Base-by-base conservation (phyloP, 2,329 filamentous ascomycete species). In the Botrytis deweyae region DNA sequence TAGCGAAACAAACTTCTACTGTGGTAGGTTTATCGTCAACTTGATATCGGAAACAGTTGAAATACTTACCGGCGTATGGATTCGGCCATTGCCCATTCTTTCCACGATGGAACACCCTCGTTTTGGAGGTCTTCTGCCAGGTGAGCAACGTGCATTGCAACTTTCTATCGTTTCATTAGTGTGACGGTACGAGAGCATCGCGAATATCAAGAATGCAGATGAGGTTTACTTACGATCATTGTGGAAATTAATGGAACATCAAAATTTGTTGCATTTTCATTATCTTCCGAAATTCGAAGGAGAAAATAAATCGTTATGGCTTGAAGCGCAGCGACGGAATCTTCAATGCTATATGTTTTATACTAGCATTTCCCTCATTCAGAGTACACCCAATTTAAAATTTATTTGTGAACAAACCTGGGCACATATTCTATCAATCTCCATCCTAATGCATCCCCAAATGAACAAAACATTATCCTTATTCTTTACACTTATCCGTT, bases 291-390 rank as follows among this genome's bases (percentile, higher is more conserved):
- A 6, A 77, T 25, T 8, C 75, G 72, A 20, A 78, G 65, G 33
- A 78, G 69, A 22, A 76, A 65, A 59, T 78, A 78, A 1, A 78
- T 42, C 0, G 72, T 68, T 5, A 77, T 74, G 20, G 76, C 75
- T 61, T 78, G 77, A 29, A 77, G 70, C 36, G 77, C 76, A 69
- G 76, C 76, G 12, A 78, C 70, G 14, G 65, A 29, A 49, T 76
- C 68, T 25, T 29, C 9, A 9, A 72, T 72, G 42, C 52, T 72
- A 44, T 74, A 76, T 6, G 33, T 36, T 3, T 40, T 25, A 49
- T 64, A 75, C 77, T 78, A 52, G 49, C 25, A 52, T 52, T 52
- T n/a, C n/a, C n/a, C 4, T n/a, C 8, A 10, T 49, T 49, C 1
- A 52, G 49, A 52, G 10, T 52, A 16, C 49, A n/a, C 25, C 12